Evolutionary conservation across 2,329 filamentous ascomycete genomes (phyloP).

Genomic region (Neonectria faginata): DNA sequence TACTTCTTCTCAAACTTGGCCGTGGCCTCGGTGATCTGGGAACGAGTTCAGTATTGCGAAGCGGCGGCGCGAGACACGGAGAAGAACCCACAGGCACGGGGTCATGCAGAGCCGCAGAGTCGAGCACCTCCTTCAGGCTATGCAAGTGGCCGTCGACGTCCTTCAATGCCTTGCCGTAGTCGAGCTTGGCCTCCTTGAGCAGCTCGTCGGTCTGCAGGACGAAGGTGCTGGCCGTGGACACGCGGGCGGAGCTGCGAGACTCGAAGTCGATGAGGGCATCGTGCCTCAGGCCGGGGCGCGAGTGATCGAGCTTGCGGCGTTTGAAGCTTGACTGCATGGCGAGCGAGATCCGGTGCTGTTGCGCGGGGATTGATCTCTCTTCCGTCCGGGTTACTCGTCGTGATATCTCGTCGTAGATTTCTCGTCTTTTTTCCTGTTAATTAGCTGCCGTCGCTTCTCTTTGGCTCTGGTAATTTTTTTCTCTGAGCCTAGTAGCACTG

Average conservation of each 20-base stretch:
- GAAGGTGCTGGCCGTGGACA: constrained; percentile 65
- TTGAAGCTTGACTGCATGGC: constrained; percentile 62
- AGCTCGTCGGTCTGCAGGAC: constrained; percentile 71
- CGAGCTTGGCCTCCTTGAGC: constrained; percentile 64
- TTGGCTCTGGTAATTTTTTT: constrained; percentile 41
- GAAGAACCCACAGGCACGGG: constrained; percentile 60
- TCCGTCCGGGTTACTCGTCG: not conserved
- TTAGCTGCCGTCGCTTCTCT: constrained; percentile 28
- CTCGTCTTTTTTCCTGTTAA: constrained; percentile 13
- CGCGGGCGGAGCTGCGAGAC: constrained; percentile 52
- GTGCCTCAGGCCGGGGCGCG: constrained; percentile 49
- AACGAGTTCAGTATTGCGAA: constrained; percentile 32
- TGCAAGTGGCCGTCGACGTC: constrained; percentile 63
- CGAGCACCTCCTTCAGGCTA: constrained; percentile 64
- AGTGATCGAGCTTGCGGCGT: constrained; percentile 61
- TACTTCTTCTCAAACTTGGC: constrained; percentile 74
- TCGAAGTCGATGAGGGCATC: constrained; percentile 56
- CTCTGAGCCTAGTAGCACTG: constrained; percentile 27
- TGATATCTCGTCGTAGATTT: constrained; percentile 24
- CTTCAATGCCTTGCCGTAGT: constrained; percentile 62
- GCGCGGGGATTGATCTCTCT: constrained; percentile 8
- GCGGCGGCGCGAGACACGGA: not conserved
- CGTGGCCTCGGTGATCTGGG: constrained; percentile 75
- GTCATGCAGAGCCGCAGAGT: constrained; percentile 62
- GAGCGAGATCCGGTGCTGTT: constrained; percentile 21